phyloP scores from a whole-genome alignment of 768 basidiomycete species.

The Glaciozyma antarctica region DNA sequence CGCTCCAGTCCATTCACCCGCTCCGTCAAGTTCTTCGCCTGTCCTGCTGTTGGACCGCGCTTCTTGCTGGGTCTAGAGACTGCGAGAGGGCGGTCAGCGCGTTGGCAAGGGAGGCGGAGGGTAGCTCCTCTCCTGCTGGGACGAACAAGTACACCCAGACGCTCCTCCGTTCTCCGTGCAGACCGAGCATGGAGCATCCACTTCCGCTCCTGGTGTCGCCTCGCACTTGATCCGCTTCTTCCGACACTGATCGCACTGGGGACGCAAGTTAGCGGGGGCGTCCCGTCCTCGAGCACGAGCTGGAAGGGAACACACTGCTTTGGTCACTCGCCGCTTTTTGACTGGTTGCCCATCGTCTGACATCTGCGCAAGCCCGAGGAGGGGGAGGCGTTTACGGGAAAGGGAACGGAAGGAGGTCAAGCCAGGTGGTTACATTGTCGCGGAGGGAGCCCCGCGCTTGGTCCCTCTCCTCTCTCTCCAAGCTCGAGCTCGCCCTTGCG shows the following conservation, averaged over 20 bases:
- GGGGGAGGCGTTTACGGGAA: background rate
- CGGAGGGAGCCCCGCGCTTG: background rate
- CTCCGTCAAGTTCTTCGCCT: constrained; percentile 12
- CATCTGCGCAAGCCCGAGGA: background rate
- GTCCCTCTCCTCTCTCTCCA: too few species aligned
- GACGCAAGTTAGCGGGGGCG: background rate
- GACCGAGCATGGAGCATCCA: constrained; percentile 24
- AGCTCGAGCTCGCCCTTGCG: too few species aligned
- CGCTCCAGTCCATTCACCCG: constrained; percentile 9
- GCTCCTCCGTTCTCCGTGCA: constrained; percentile 16
- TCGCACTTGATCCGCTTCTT: constrained; percentile 17
- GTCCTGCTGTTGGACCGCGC: constrained; percentile 21
- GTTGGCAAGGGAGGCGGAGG: too few species aligned
- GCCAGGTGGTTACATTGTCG: too few species aligned
- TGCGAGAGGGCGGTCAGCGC: too few species aligned
- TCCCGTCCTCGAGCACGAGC: background rate
- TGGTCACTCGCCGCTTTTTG: background rate
- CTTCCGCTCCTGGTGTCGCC: background rate
- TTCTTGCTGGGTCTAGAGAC: constrained; percentile 15
- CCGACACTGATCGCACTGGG: background rate
- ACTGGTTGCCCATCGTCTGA: background rate
- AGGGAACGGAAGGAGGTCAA: background rate
- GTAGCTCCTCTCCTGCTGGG: background rate
- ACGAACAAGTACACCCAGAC: constrained; percentile 11
- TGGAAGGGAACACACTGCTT: background rate